Percentiles rank a stretch among this genome's conserved stretches.
These are phyloP conservation scores for Sarocladium oryzae DNA, from an alignment of 2,329 filamentous ascomycete species.

Conservation along the genomic window DNA sequence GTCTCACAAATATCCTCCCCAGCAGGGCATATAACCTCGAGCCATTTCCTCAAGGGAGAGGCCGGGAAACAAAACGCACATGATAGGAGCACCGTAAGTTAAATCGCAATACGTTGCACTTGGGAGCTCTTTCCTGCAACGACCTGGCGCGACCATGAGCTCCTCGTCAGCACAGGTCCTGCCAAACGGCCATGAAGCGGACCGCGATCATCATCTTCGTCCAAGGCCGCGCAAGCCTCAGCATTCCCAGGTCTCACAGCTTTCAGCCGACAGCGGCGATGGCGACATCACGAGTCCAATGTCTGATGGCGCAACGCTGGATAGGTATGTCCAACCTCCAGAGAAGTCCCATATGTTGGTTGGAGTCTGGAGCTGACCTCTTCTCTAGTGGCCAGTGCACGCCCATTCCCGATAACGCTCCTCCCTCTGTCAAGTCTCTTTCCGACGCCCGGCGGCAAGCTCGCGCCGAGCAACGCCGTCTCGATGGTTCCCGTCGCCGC, in stretches of 20 bases:
- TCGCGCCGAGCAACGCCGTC: conserved; percentile 63
- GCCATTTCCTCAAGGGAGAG: too few relatives aligned
- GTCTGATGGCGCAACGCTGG: neutral
- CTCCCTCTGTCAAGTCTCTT: conserved; percentile 82
- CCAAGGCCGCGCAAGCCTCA: conserved; percentile 44
- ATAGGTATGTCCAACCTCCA: conserved; percentile 11
- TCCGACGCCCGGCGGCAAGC: conserved; percentile 79
- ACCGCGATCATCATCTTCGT: conserved; percentile 38
- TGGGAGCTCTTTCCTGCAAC: too few relatives aligned
- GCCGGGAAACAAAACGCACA: too few relatives aligned
- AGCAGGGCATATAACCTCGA: too few relatives aligned
- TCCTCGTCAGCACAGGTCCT: conserved; percentile 20
- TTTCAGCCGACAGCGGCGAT: conserved; percentile 20
- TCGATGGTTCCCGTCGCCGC: conserved; percentile 42
- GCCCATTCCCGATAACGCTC: conserved; percentile 80
- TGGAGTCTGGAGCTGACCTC: neutral
- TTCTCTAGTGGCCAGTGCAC: conserved; percentile 69
- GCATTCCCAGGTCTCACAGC: conserved; percentile 39
- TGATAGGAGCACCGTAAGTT: too few relatives aligned
- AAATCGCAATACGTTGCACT: too few relatives aligned
- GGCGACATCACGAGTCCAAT: neutral
- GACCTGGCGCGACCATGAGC: conserved; percentile 19
- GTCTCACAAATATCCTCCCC: too few relatives aligned
- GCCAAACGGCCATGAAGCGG: conserved; percentile 22
- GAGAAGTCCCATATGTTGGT: neutral